A percentile compares a stretch with the other conserved stretches of the same genome.
phyloP scores from a whole-genome alignment of 768 basidiomycete species.

The Heimioporus sp. region DNA sequence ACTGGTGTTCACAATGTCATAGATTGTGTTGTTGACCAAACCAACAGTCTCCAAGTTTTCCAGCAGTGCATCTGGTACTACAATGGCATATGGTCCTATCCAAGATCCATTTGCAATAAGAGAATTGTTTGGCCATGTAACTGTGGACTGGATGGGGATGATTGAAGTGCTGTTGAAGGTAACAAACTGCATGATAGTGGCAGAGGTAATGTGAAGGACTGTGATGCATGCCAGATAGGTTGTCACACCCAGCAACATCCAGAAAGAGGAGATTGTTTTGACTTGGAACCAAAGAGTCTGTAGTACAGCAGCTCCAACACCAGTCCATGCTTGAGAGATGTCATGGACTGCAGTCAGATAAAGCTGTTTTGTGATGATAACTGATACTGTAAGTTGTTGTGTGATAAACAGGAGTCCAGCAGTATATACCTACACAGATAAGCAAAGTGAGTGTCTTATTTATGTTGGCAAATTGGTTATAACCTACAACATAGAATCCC shows the following conservation, averaged over 20 bases:
- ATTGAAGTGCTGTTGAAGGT: constrained; percentile 5
- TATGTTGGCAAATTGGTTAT: neutral
- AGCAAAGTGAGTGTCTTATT: no score
- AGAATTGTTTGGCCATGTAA: constrained; percentile 5
- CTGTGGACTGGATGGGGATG: neutral
- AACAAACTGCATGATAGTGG: constrained; percentile 20
- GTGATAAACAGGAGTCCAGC: constrained; percentile 16
- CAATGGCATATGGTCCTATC: neutral
- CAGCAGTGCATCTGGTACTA: neutral
- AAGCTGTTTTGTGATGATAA: neutral
- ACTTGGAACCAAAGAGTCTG: constrained; percentile 15
- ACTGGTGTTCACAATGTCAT: constrained; percentile 1
- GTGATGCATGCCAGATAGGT: constrained; percentile 18
- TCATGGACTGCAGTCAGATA: constrained; percentile 21
- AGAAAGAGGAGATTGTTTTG: constrained; percentile 7
- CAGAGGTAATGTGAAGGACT: constrained; percentile 17
- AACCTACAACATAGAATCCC: neutral
- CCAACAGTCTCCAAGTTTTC: constrained; percentile 3
- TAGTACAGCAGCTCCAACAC: constrained; percentile 17
- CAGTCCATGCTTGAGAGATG: constrained; percentile 16
- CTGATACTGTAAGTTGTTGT: constrained; percentile 14
- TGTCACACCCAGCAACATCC: constrained; percentile 9
- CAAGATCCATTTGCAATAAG: neutral
- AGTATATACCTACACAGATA: constrained; percentile 9
- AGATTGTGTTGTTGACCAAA: constrained; percentile 10